Evolutionary conservation across 2,329 filamentous ascomycete species (phyloP), one percentile per base, ranked within the genome.

Genomic region (Penicillium sp.): DNA sequence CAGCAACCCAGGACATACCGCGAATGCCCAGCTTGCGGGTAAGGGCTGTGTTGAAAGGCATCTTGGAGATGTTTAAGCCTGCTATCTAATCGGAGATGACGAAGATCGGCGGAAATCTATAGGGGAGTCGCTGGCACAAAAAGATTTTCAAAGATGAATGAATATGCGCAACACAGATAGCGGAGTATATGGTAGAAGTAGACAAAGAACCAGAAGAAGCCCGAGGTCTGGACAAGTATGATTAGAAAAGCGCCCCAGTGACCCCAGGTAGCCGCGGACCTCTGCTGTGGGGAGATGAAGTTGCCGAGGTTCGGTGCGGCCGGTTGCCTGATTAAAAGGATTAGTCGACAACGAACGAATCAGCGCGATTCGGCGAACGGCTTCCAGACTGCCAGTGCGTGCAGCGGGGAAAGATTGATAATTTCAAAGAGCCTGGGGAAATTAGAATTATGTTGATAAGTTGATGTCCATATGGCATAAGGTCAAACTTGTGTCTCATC

Each of bases 11-110:
- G 22, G 12, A 15, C 70, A 51, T 72, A 81, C 80, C 69, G 67
- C 72, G 68, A 60, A 82, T 82, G 64, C 86, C 86, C 65, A 88
- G 79, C 65, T 82, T 82, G 67, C 84, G 80, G 47, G 86, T 88
- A 52, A 88, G 81, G 62, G 82, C 83, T 51, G 86, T 88, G 67
- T 86, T 85, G 81, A 88, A 88, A 64, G 83, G 83, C 86, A 88
- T 88, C 38, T 57, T 55, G 49, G 49, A 52, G 35, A 42, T 35
- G 50, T 34, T 34, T 10, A 37, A 48, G 39, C 55, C 37, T 50
- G 43, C 37, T 58, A 62, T 63, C 58, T 59, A 59, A 60, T 49
- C 31, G 22, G 20, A 14, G 39, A 25, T 47, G 45, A 22, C 10
- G 47, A 56, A 39, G 37, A 43, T n/a, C 31, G 41, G 49, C 45